These are phyloP conservation scores for Fraxinus angustifolia DNA, from an alignment of 305 asterid genomes.

Conservation along the genomic window DNA sequence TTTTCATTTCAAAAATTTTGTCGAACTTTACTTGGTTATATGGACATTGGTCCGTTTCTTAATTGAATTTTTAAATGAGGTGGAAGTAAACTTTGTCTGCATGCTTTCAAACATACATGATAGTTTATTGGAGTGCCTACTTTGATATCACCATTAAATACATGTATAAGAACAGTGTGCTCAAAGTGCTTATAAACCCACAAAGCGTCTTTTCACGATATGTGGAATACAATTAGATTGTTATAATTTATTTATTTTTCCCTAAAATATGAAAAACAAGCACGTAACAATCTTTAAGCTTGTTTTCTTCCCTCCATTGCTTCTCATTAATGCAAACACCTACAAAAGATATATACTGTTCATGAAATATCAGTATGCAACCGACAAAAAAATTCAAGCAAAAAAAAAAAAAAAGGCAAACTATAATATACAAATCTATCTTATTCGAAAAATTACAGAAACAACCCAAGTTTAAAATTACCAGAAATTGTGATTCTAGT, in stretches of 20 bases:
- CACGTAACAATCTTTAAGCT: background rate
- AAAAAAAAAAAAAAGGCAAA: background rate
- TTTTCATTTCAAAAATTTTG: background rate
- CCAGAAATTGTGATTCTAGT: conserved; percentile 24
- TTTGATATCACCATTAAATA: no score
- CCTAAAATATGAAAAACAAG: background rate
- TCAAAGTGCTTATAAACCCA: background rate
- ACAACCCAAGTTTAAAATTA: background rate
- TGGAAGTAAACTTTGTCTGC: background rate
- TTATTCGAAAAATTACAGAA: background rate
- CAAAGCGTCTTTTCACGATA: background rate
- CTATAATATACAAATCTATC: conserved; percentile 11
- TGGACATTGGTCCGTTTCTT: no score
- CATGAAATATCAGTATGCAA: background rate
- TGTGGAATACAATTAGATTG: background rate
- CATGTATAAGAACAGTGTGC: background rate
- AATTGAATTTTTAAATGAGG: background rate
- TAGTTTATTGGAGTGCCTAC: background rate
- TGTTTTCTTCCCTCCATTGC: background rate
- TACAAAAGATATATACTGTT: conserved; percentile 9
- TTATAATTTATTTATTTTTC: background rate
- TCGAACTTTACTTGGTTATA: no score
- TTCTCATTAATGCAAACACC: conserved; percentile 13
- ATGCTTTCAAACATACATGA: background rate
- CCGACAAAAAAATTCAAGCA: no score